Evolutionary conservation across 1,284 basidiomycete genomes (phyloP).

Genomic region (Singerocomus inundabilis): DNA sequence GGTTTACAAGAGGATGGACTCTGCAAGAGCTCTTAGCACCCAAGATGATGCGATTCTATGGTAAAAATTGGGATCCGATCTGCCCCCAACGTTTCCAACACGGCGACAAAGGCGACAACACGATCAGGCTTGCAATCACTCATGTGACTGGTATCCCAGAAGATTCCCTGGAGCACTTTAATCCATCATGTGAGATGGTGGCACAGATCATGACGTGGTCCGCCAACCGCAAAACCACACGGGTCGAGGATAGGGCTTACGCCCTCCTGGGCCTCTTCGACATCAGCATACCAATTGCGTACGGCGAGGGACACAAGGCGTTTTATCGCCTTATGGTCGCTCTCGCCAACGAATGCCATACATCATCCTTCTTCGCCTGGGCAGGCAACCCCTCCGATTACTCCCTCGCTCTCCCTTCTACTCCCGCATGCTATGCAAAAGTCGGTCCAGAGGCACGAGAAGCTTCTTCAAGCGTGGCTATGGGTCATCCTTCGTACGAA

Average conservation of each 20-base stretch:
- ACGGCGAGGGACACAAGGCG: conserved; percentile 14
- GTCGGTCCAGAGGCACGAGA: not conserved
- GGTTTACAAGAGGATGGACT: conserved; percentile 19
- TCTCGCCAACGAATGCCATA: conserved; percentile 15
- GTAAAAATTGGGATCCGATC: conserved; percentile 12
- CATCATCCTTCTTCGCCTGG: conserved; percentile 19
- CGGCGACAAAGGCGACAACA: conserved; percentile 10
- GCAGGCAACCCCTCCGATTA: conserved; percentile 8
- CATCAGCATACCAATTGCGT: conserved; percentile 13
- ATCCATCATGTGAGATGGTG: conserved; percentile 9
- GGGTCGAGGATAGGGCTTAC: conserved; percentile 14
- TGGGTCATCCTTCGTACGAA: conserved; percentile 8
- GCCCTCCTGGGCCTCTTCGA: conserved; percentile 14
- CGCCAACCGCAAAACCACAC: conserved; percentile 19
- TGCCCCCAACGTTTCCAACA: not conserved
- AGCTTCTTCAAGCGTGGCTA: not conserved
- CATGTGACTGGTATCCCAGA: conserved; percentile 8
- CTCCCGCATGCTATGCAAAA: conserved; percentile 14
- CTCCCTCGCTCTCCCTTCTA: conserved; percentile 15
- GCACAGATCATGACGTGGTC: conserved; percentile 19
- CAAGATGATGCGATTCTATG: conserved; percentile 9
- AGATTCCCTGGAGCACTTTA: conserved; percentile 1
- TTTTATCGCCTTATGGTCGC: conserved; percentile 18
- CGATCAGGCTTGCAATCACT: conserved; percentile 9
- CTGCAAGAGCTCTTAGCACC: conserved; percentile 19